Evolutionary conservation across 2,329 filamentous ascomycete genomes (phyloP), one percentile per base, ranked within the genome.

Genomic region (Aureobasidium sp.): DNA sequence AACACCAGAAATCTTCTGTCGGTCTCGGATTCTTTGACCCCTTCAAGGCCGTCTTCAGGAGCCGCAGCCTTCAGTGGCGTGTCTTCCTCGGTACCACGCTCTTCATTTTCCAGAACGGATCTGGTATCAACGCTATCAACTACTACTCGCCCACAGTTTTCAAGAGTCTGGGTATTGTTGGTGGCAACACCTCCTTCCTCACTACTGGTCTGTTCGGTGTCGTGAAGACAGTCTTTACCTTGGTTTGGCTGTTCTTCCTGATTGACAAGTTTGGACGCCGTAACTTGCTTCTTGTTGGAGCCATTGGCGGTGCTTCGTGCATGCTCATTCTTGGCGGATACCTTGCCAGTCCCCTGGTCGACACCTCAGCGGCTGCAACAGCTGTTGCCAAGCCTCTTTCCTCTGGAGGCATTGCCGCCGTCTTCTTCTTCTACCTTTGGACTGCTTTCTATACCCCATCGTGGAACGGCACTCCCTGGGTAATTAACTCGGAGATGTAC

Each of bases 131-230:
- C 27, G 62, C 58, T 1, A 64, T 64, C 35, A 53, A 53, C 22
- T 91, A 90, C 75, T 90, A 88, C 73, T 81, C 78, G 1, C 87
- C 87, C 0, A 87, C 82, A 0, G 82, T 90, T 12, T 90, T 91
- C 78, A 81, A 80, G 64, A 82, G 79, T 17, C 82, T 89, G 45
- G 86, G 86, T 12, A 76, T 89, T 15, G 79, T 74, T 1, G 82
- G 83, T 6, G 82, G 81, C 24, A 86, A 82, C 60, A 81, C 79
- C 5, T 79, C 80, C 12, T 78, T 87, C 65, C 75, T 88, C 33
- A 89, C 87, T 5, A 65, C 64, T n/a, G 64, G 64, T 6, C n/a
- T 65, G 31, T 65, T 65, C 35, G 64, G 64, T 58, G 64, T 65
- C 0, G 64, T 71, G 0, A 72, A 75, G 47, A 74, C 73, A 33